Evolutionary conservation across 176 grass and related monocot species (phyloP).

Genomic region (Urochloa ruziziensis): DNA sequence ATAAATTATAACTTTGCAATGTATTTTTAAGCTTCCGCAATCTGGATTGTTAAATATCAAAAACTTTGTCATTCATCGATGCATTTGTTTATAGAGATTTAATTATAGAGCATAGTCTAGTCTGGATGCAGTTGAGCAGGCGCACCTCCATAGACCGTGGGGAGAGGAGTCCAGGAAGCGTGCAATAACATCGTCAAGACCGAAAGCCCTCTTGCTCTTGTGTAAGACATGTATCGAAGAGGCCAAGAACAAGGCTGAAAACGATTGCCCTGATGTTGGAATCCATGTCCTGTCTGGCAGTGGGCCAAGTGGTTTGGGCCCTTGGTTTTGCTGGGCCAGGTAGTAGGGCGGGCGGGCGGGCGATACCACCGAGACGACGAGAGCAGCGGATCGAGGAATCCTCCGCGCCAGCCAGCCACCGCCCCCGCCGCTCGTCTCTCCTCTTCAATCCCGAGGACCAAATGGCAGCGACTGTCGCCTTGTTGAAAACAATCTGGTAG

Average conservation of each 20-base stretch:
- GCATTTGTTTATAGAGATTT: background rate
- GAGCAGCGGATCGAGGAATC: background rate
- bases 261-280: background rate
- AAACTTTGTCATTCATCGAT: no score
- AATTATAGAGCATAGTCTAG: background rate
- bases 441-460: background rate
- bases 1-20: no score
- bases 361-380: conserved; percentile 35
- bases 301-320: background rate
- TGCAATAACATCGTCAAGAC: background rate
- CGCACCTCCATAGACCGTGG: background rate
- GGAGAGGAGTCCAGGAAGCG: background rate
- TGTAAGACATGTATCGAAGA: background rate
- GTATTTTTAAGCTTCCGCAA: no score
- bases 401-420: background rate
- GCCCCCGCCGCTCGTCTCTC: background rate
- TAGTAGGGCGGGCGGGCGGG: background rate
- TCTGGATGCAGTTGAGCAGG: background rate
- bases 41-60: no score
- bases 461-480: conserved; percentile 16
- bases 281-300: background rate
- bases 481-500: no score
- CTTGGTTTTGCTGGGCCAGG: conserved; percentile 8
- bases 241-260: background rate
- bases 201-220: background rate